Conservation (phyloP, 441 rosid genomes). For the Pelargonium citronellum region DNA sequence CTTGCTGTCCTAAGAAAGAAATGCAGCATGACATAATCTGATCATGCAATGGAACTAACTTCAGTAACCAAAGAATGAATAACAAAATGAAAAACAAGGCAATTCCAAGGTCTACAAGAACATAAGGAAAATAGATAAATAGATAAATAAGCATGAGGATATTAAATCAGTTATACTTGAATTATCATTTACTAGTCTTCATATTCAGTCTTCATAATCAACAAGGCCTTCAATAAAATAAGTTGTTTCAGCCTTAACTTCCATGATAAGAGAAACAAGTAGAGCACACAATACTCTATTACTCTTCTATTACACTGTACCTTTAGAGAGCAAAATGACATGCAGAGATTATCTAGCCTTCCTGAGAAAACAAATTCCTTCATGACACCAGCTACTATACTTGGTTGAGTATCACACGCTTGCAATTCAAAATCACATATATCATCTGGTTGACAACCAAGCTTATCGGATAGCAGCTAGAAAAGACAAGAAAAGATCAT, state of each 20-base stretch:
- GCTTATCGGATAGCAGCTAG: conserved; percentile 60
- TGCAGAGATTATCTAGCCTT: conserved; percentile 98
- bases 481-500: conserved; percentile 17
- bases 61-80: background rate
- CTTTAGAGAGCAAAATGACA: conserved; percentile 89
- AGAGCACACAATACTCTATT: background rate
- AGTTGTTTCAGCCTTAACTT: background rate
- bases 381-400: conserved; percentile 70
- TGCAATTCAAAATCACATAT: conserved; percentile 95
- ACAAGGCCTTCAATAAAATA: background rate
- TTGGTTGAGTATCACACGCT: conserved; percentile 96
- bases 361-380: conserved; percentile 91
- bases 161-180: background rate
- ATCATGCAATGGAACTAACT: background rate
- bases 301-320: conserved; percentile 28
- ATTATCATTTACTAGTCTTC: conserved; percentile 3
- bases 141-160: background rate
- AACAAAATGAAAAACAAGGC: background rate
- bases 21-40: background rate
- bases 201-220: background rate
- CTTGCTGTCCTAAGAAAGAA: background rate
- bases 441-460: conserved; percentile 61
- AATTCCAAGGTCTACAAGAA: background rate
- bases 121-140: background rate
- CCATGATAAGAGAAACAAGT: background rate